Conservation (phyloP, 805 yeast genomes). For the Zygosaccharomyces rouxii region DNA sequence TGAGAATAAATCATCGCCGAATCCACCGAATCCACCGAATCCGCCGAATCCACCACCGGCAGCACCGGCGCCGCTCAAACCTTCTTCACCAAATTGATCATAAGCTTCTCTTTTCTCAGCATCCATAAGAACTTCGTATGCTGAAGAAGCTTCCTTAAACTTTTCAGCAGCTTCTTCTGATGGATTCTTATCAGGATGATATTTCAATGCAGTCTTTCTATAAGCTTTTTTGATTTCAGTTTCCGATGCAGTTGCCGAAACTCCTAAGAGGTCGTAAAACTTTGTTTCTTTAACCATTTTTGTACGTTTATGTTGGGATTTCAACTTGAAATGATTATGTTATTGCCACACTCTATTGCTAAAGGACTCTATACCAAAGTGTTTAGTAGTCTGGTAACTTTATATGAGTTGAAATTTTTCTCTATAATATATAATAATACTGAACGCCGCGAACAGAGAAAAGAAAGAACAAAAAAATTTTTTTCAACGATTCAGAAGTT, state of each 20-base stretch:
- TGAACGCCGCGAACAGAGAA: not conserved
- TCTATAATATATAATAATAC: not conserved
- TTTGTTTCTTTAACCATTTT: slow-evolving; percentile 78
- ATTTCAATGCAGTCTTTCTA: slow-evolving; percentile 74
- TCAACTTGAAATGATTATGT: not conserved
- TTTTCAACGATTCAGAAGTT: not conserved
- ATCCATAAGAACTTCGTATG: slow-evolving; percentile 85
- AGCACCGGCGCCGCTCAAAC: slow-evolving; percentile 74
- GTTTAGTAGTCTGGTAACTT: not conserved
- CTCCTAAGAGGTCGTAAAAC: slow-evolving; percentile 70
- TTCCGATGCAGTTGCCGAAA: slow-evolving; percentile 62
- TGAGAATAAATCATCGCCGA: slow-evolving; percentile 40
- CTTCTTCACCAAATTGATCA: slow-evolving; percentile 91
- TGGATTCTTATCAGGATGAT: slow-evolving; percentile 75
- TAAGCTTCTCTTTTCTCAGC: slow-evolving; percentile 82
- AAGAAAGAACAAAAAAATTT: slow-evolving; percentile 1
- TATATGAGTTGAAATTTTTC: not conserved
- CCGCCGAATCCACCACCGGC: slow-evolving; percentile 65
- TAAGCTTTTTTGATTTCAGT: slow-evolving; percentile 75
- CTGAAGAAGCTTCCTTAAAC: slow-evolving; percentile 84
- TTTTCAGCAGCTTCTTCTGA: slow-evolving; percentile 91
- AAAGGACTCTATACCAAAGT: not conserved
- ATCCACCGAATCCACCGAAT: slow-evolving; percentile 41
- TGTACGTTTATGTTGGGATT: slow-evolving; percentile 16
- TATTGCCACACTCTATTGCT: not conserved